Evolutionary conservation across 495 filamentous ascomycete species (phyloP).

Genomic region (Talaromyces stipitatus): DNA sequence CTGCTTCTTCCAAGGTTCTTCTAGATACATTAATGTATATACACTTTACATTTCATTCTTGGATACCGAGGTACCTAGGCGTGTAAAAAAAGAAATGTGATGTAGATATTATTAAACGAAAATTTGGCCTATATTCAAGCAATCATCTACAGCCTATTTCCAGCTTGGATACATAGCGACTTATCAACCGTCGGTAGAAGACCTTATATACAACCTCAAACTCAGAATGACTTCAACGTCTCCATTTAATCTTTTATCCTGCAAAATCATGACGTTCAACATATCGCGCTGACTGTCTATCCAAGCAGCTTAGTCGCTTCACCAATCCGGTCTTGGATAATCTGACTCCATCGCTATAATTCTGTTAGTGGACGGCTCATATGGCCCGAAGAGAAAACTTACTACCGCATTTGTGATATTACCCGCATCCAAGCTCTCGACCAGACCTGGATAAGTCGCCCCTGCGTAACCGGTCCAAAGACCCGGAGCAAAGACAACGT

Average conservation of each 20-base stretch:
- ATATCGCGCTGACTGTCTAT: neutral
- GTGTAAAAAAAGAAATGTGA: no score
- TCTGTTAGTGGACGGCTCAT: neutral
- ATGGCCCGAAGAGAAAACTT: conserved; percentile 8
- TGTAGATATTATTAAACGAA: neutral
- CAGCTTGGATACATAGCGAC: neutral
- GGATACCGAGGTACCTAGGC: no score
- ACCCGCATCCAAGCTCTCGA: conserved; percentile 50
- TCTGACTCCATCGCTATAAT: conserved; percentile 35
- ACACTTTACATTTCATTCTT: neutral
- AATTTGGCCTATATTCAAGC: neutral
- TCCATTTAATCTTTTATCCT: neutral
- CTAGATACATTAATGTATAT: neutral
- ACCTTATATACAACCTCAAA: neutral
- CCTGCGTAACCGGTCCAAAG: conserved; percentile 87
- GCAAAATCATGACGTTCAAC: neutral
- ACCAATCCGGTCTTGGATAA: conserved; percentile 32
- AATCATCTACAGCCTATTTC: neutral
- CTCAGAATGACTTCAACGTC: no score
- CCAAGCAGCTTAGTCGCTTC: conserved; percentile 30
- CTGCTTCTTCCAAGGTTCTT: neutral
- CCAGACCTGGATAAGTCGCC: conserved; percentile 55
- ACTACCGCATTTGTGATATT: conserved; percentile 41
- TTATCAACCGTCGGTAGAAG: neutral
- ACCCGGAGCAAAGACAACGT: conserved; percentile 66